Percentiles rank a stretch among this genome's conserved stretches.
Evolutionary conservation across 164 flowering plant species (phyloP).

Genomic region (Aristolochia fimbriata): DNA sequence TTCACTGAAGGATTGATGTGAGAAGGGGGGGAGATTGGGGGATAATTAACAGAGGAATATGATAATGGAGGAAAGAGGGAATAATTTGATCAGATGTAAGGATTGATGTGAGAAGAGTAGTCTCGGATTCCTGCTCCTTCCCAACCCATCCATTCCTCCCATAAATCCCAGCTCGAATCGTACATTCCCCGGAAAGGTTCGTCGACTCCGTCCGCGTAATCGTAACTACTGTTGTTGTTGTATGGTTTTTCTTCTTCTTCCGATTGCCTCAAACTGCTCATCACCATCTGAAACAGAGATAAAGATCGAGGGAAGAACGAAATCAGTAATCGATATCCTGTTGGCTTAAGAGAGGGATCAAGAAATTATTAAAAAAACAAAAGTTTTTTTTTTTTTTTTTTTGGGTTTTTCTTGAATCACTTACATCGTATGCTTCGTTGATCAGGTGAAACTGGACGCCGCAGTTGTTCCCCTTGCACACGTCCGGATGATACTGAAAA

Average conservation of each 20-base stretch:
- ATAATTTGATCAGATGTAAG: slow-evolving; percentile 39
- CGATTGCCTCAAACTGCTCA: slow-evolving; percentile 47
- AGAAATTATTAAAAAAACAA: no score
- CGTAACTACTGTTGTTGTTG: neutral
- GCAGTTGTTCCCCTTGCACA: slow-evolving; percentile 77
- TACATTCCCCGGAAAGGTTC: slow-evolving; percentile 45
- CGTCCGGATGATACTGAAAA: slow-evolving; percentile 97
- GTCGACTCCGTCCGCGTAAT: slow-evolving; percentile 3
- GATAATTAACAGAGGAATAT: neutral
- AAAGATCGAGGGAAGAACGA: neutral
- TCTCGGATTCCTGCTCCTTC: slow-evolving; percentile 89
- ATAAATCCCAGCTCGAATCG: slow-evolving; percentile 65
- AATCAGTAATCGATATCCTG: no score
- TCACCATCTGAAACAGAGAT: slow-evolving; percentile 22
- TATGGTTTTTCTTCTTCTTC: slow-evolving; percentile 6
- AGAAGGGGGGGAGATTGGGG: no score
- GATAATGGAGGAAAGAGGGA: no score
- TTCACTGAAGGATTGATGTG: no score
- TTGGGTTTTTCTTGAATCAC: slow-evolving; percentile 13
- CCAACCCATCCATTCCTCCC: slow-evolving; percentile 99
- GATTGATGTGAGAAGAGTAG: slow-evolving; percentile 72
- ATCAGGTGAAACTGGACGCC: slow-evolving; percentile 65
- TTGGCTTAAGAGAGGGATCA: no score
- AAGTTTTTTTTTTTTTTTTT: neutral
- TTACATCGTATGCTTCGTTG: slow-evolving; percentile 87